These are phyloP conservation scores for Fusarium proliferatum DNA, from an alignment of 2,329 filamentous ascomycete species.

Conservation along the genomic window DNA sequence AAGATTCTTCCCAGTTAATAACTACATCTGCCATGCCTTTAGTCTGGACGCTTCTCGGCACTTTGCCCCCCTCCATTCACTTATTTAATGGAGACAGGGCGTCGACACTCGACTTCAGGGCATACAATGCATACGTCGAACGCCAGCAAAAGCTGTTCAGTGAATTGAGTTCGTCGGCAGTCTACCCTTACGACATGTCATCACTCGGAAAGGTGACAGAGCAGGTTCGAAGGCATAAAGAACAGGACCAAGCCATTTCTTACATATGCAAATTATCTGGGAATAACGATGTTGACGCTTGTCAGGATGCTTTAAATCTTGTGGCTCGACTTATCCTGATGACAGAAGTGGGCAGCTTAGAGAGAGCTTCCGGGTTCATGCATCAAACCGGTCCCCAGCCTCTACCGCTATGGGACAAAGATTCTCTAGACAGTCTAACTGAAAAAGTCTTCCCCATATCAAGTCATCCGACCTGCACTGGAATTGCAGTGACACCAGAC, in stretches of 20 bases:
- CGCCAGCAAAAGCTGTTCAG: rapidly evolving
- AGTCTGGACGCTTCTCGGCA: neutral
- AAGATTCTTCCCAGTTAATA: no score
- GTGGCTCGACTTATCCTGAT: rapidly evolving
- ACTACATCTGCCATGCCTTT: rapidly evolving
- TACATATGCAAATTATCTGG: neutral
- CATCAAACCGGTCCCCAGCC: rapidly evolving
- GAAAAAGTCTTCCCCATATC: rapidly evolving
- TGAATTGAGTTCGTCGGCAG: neutral
- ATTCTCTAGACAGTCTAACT: rapidly evolving
- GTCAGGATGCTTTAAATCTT: neutral
- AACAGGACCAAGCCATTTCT: rapidly evolving
- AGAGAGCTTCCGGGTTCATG: neutral
- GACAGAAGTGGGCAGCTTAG: neutral
- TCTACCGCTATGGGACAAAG: rapidly evolving
- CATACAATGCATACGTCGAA: rapidly evolving
- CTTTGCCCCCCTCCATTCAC: rapidly evolving
- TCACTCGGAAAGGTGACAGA: rapidly evolving
- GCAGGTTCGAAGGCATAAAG: rapidly evolving
- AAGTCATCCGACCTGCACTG: rapidly evolving
- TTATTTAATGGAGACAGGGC: rapidly evolving
- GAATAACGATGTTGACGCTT: rapidly evolving
- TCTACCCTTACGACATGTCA: no score
- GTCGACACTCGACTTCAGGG: neutral
- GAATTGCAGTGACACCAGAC: rapidly evolving